phyloP scores from a whole-genome alignment of 345 rosid species.

The Raphanus sativus region DNA sequence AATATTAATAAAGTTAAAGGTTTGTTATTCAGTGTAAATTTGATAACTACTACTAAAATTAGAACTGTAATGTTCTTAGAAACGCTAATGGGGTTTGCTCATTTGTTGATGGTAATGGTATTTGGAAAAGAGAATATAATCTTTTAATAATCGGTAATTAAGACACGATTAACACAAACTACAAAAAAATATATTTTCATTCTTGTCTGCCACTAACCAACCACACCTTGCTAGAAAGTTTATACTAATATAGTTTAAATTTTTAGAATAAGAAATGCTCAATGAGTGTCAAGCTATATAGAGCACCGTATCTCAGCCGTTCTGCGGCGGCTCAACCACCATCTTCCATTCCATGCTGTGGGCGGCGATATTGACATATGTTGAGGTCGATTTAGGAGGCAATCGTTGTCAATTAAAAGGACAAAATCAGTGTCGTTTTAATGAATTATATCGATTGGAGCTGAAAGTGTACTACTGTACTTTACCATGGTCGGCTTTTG shows the following conservation, averaged over 20 bases:
- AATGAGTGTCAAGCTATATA: background rate
- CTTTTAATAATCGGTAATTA: background rate
- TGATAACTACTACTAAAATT: no score
- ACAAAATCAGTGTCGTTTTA: slow-evolving; percentile 12
- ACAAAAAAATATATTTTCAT: background rate
- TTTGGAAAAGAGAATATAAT: background rate
- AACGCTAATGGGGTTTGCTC: background rate
- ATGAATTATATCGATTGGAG: slow-evolving; percentile 18
- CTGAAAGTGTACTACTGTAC: slow-evolving; percentile 14
- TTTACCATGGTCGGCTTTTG: slow-evolving; percentile 26
- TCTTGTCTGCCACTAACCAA: slow-evolving; percentile 32
- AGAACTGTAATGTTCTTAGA: no score
- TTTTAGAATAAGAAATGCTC: background rate
- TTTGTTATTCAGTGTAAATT: no score
- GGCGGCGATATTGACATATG: background rate
- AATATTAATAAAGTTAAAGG: no score
- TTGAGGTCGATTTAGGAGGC: background rate
- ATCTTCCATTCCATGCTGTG: background rate
- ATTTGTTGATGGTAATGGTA: background rate
- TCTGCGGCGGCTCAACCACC: slow-evolving; percentile 9
- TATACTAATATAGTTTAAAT: no score
- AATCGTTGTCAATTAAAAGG: background rate
- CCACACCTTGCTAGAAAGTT: background rate
- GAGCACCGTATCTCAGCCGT: background rate
- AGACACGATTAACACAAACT: slow-evolving; percentile 13